Conservation (phyloP, 768 basidiomycete species). For the Trametes elegans region DNA sequence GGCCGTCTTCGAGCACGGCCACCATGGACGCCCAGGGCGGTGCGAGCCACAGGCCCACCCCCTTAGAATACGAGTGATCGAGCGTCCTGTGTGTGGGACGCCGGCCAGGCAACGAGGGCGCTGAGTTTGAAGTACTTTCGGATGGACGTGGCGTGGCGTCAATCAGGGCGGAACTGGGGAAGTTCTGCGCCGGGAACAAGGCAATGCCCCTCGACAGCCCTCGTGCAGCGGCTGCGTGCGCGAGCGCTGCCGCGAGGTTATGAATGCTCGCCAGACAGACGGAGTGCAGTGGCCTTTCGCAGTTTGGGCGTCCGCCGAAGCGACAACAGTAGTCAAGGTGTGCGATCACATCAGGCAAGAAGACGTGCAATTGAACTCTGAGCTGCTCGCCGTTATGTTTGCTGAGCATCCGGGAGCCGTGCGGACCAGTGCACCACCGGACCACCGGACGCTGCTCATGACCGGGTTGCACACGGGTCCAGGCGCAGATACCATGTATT, state of each 20-base stretch:
- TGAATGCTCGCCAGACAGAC: neutral
- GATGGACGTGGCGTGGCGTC: slow-evolving; percentile 6
- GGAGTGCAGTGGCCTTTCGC: slow-evolving; percentile 11
- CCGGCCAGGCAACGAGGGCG: too few species aligned
- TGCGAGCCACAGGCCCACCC: neutral
- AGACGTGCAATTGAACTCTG: neutral
- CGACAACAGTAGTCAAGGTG: slow-evolving; percentile 15
- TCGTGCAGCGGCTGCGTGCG: neutral
- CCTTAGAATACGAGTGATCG: neutral
- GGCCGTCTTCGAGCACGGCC: neutral
- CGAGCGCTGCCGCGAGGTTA: neutral
- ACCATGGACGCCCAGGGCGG: neutral
- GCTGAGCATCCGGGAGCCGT: neutral
- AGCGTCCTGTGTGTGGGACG: too few species aligned
- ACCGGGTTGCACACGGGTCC: too few species aligned
- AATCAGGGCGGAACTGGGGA: slow-evolving; percentile 4
- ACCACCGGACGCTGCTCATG: too few species aligned
- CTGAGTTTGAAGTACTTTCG: too few species aligned
- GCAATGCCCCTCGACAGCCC: neutral
- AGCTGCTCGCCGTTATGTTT: neutral
- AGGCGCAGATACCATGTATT: neutral
- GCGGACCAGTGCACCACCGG: too few species aligned
- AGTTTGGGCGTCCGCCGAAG: slow-evolving; percentile 13
- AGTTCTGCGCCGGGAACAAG: neutral
- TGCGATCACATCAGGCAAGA: slow-evolving; percentile 18